A percentile compares a stretch with the other conserved stretches of the same genome.
Conservation (phyloP, 2,329 filamentous ascomycete genomes). For the Ascochyta lentis region DNA sequence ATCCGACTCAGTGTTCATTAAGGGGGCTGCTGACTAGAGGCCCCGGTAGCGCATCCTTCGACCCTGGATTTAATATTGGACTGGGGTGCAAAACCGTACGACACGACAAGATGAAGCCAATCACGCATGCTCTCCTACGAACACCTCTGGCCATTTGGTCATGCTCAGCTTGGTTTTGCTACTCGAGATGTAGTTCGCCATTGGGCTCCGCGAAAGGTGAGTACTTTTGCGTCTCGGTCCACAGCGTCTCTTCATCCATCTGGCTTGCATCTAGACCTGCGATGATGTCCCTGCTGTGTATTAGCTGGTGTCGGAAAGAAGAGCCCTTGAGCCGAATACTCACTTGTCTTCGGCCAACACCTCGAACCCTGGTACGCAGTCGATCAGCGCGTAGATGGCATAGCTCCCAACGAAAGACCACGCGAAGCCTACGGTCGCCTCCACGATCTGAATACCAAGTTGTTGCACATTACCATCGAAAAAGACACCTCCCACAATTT, state of each 20-base stretch:
- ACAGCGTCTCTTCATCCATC: conserved; percentile 56
- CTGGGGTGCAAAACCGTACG: too few relatives aligned
- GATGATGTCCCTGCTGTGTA: conserved; percentile 52
- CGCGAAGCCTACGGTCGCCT: conserved; percentile 58
- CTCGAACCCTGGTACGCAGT: conserved; percentile 61
- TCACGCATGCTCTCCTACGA: background rate
- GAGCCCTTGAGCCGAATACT: conserved; percentile 31
- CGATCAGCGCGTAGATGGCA: conserved; percentile 58
- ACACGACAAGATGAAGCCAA: too few relatives aligned
- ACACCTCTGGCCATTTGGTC: too few relatives aligned
- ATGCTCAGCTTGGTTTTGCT: background rate
- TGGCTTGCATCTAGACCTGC: conserved; percentile 59
- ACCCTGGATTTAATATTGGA: too few relatives aligned
- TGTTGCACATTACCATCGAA: conserved; percentile 61
- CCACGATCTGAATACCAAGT: conserved; percentile 58
- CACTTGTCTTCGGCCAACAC: conserved; percentile 61
- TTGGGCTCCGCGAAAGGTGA: conserved; percentile 42
- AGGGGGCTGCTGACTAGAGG: too few relatives aligned
- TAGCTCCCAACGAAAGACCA: conserved; percentile 61
- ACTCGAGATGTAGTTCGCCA: conserved; percentile 39
- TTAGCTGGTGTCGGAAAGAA: conserved; percentile 2
- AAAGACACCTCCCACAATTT: conserved; percentile 59
- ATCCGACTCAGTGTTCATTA: too few relatives aligned
- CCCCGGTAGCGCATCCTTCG: too few relatives aligned
- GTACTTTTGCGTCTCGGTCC: conserved; percentile 47